Percentiles rank a stretch among this genome's conserved stretches.
phyloP scores from a whole-genome alignment of 2,329 filamentous ascomycete genomes.

The Calonectria montana region DNA sequence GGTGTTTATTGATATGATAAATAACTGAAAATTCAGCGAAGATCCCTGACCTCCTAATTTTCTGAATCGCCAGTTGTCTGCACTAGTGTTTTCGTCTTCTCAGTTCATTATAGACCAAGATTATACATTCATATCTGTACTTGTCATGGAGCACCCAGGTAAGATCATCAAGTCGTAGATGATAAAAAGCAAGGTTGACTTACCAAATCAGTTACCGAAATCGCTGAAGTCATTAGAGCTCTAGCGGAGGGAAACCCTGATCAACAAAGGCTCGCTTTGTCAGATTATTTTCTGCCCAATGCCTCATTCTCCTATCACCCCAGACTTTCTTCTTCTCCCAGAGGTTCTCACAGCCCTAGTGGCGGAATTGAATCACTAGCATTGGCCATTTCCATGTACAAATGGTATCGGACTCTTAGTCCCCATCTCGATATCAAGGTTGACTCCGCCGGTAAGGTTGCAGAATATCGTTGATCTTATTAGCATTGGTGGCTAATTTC shows the following conservation, averaged over 20 bases:
- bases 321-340: constrained; percentile 74
- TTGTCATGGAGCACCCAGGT: constrained; percentile 55
- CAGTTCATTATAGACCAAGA: not conserved
- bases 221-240: constrained; percentile 72
- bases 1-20: constrained; percentile 8
- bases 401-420: constrained; percentile 87
- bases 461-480: fast-evolving
- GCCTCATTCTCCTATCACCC: constrained; percentile 81
- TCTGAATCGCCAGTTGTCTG: not conserved
- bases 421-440: constrained; percentile 77
- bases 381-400: constrained; percentile 77
- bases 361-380: constrained; percentile 69
- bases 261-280: constrained; percentile 73
- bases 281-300: constrained; percentile 78
- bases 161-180: constrained; percentile 5
- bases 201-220: constrained; percentile 62
- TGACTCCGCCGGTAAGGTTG: constrained; percentile 62
- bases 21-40: not conserved
- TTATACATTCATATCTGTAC: not conserved
- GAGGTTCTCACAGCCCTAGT: constrained; percentile 54
- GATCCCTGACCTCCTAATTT: not conserved
- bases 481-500: not conserved
- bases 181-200: not conserved
- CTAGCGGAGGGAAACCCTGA: constrained; percentile 75
- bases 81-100: not conserved